Base-by-base conservation (phyloP, 1,284 basidiomycete species). In the Athelia sp. region DNA sequence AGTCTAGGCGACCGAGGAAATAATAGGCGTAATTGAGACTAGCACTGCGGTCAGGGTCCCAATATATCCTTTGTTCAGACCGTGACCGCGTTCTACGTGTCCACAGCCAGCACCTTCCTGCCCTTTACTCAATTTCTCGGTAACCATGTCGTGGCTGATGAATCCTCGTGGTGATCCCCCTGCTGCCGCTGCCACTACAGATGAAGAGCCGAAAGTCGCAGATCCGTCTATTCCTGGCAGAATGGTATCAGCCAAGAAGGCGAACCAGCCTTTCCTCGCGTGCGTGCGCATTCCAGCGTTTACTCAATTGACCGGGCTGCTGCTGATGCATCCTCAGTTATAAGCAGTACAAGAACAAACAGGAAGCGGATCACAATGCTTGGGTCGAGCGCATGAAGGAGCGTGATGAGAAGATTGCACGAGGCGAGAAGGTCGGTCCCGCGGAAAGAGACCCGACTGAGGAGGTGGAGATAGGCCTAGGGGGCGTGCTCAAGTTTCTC, bases 191-290 rank as follows among this genome's bases (percentile, higher is more conserved):
- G 46, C 56, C 2, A 48, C 54, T 35, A 54, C 54, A 15, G 68
- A 70, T 50, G 59, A 64, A 31, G 64, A 74, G 43, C 70, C 70
- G 31, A 76, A 73, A 59, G 76, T 77, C 14, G 57, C 63, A 52
- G 83, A 87, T 61, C 83, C 84, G 45, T 54, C 62, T 45, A 74
- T 79, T 53, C 78, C 79, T 2, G 72, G 73, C 52, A 75, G 84
- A 57, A 77, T 81, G 76, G 87, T 92, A 38, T 78, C 82, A 32
- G 80, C 79, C 54, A 93, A 91, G 68, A 65, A 78, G 49, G 87
- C 90, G 31, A 93, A 93, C 68, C 73, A 77, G 54, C 90, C 90
- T 18, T 93, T 90, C 66, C 76, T 92, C 46, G 81, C 81, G 84
- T 91, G 70, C 56, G 87, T 79, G 24, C 31, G 31, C n/a, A 18